Percentiles rank a stretch among this genome's conserved stretches.
Evolutionary conservation across 2,329 filamentous ascomycete genomes (phyloP).

Genomic region (Ilyonectria destructans): DNA sequence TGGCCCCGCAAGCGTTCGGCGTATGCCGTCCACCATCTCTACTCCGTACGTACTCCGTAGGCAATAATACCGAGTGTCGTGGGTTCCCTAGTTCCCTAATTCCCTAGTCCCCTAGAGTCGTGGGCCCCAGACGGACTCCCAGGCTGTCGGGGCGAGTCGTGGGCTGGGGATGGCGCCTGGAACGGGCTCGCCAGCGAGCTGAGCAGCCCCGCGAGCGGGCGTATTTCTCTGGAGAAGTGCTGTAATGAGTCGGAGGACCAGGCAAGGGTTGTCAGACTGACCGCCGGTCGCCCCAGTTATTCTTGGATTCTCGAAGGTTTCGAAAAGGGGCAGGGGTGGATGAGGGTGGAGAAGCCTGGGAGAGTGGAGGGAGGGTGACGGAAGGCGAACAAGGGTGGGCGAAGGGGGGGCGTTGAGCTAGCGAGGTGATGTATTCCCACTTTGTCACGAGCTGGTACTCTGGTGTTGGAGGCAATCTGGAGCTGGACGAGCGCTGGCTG

Average conservation of each 20-base stretch:
- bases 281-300: conserved; percentile 50
- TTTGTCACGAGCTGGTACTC: conserved; percentile 29
- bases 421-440: not conserved
- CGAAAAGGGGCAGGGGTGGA: conserved; percentile 49
- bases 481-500: conserved; percentile 9
- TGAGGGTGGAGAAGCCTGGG: conserved; percentile 43
- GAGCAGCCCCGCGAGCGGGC: conserved; percentile 31
- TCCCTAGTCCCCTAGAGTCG: conserved; percentile 26
- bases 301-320: conserved; percentile 52
- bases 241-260: conserved; percentile 34
- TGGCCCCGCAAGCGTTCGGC: conserved; percentile 48
- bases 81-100: conserved; percentile 16
- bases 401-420: conserved; percentile 9
- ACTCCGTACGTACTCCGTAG: conserved; percentile 20
- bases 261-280: conserved; percentile 46
- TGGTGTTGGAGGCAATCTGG: conserved; percentile 7
- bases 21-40: conserved; percentile 40
- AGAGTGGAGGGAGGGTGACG: conserved; percentile 35
- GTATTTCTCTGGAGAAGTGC: conserved; percentile 30
- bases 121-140: conserved; percentile 23
- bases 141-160: conserved; percentile 19
- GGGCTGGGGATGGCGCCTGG: conserved; percentile 39
- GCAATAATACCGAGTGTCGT: conserved; percentile 11
- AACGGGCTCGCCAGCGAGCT: conserved; percentile 41
- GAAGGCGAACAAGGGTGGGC: conserved; percentile 5